Evolutionary conservation across 2,329 filamentous ascomycete genomes (phyloP), one percentile per base, ranked within the genome.

Genomic region (Penicillium capsulatum): DNA sequence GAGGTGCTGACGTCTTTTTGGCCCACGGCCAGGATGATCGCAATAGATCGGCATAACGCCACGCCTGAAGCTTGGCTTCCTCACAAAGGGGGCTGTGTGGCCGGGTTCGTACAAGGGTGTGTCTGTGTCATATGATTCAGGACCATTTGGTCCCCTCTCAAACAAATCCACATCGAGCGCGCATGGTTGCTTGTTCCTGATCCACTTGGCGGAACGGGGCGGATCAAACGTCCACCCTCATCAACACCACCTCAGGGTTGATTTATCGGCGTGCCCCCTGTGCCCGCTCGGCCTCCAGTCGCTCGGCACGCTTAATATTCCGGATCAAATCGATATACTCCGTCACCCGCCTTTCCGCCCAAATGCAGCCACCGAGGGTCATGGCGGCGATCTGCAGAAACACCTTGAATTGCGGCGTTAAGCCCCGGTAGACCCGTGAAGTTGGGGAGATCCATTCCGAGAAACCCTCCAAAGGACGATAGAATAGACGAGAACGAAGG

Each of bases 321-420:
- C 70, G 54, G 40, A 70, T 47, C 8, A 59, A 44, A n/a, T 71
- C 62, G 43, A 72, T 65, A 50, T 70, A 74, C 34, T 70, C 68
- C 15, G 59, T 63, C 27, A 73, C 66, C 29, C 68, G 54, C 43
- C 59, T 60, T 57, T 74, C 71, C 2, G 71, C 71, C 61, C 69
- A 73, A 32, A 74, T 65, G 47, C 65, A 70, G 1, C 70, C 71
- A 7, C 71, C 71, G 33, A 73, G 54, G 4, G 65, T 73, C 69
- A 73, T 71, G 22, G 56, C 60, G 3, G 64, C 64, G 19, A 74
- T 63, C 44, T 74, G 70, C 24, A 74, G 49, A 46, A 71, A 73
- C 17, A 71, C 64, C 45, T 73, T 73, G 55, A 72, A 74, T 44
- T 73, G 71, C 31, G 67, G 60, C 10, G 71, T 74, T 42, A 74